phyloP scores from a whole-genome alignment of 192 early-diverging fungal species.

The Spizellomyces sp. region DNA sequence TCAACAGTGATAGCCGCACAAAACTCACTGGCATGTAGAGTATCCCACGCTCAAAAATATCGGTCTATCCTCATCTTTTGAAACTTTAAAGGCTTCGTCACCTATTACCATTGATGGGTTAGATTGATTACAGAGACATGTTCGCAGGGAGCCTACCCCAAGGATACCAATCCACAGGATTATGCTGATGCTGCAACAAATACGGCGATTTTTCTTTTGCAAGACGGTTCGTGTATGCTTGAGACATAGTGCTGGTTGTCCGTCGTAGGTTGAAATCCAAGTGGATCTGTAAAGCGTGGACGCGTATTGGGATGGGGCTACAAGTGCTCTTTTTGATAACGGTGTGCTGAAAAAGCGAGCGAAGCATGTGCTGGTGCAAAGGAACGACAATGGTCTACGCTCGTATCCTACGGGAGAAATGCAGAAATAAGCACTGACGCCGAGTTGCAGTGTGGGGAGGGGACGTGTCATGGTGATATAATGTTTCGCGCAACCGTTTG shows the following conservation, averaged over 20 bases:
- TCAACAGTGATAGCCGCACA: no score
- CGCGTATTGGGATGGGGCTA: no score
- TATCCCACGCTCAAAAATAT: slow-evolving; percentile 71
- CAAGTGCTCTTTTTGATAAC: no score
- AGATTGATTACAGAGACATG: not conserved
- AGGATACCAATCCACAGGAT: slow-evolving; percentile 70
- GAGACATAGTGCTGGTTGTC: not conserved
- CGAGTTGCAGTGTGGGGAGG: no score
- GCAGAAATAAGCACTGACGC: no score
- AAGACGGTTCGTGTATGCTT: slow-evolving; percentile 52
- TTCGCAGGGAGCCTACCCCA: slow-evolving; percentile 41
- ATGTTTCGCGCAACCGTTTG: no score
- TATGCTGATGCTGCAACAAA: slow-evolving; percentile 54
- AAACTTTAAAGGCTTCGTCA: slow-evolving; percentile 59
- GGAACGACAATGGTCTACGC: no score
- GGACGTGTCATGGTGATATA: no score
- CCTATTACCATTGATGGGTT: slow-evolving; percentile 14
- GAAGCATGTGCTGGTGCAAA: no score
- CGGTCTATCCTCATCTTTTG: slow-evolving; percentile 55
- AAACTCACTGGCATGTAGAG: slow-evolving; percentile 41
- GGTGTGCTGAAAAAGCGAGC: no score
- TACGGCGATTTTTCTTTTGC: slow-evolving; percentile 60
- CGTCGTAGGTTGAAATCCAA: not conserved
- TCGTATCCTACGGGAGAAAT: no score
- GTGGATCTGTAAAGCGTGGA: no score